Base-by-base conservation (phyloP, 192 early-diverging fungal genomes). In the Entomortierella beljakovae region DNA sequence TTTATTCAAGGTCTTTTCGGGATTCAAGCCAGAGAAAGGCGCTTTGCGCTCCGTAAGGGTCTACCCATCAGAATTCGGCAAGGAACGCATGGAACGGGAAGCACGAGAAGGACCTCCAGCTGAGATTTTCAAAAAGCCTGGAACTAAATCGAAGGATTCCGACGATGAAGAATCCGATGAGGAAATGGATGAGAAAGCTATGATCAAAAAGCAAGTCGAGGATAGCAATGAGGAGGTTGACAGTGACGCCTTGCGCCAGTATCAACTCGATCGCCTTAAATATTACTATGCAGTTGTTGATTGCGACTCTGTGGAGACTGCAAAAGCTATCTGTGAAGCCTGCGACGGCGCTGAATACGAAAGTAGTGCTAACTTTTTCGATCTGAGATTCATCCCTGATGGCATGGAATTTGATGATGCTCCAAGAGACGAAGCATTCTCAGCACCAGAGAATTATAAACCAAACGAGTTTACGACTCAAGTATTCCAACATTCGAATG, bases 261-360 rank as follows among this genome's bases (percentile, higher is more conserved):
- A 99, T 85, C 96, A 99, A 80, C 63, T 97, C 6, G 95, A 98
- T 59, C 85, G 94, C 48, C 82, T 98, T 59, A 85, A 86, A 79
- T 95, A 98, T 80, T 99, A 94, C 79, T 99, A 96, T 80, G 97
- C 95, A 1, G 91, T 99, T n/a, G 87, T 95, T 23, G 96, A 97
- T 68, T 98, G 94, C 68, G 95, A 97, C 83, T 88, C 88, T 33
- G 83, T 95, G 2, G 86, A 84, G 53, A 98, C 95, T 1, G 95
- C 98, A 26, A 82, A 84, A 61, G 83, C 88, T 6, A 94, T 99
- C 42, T 94, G 91, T 61, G 71, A 88, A 20, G 80, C 87, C 42
- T 97, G 96, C 71, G 98, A 99, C 80, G 95, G 95, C 10, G 84
- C 92, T 18, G 98, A 99, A 82, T 97, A 91, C 64, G 98, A 99